A percentile compares a stretch with the other conserved stretches of the same genome.
phyloP scores from a whole-genome alignment of 192 early-diverging fungal genomes.

The Geranomyces michiganensis region DNA sequence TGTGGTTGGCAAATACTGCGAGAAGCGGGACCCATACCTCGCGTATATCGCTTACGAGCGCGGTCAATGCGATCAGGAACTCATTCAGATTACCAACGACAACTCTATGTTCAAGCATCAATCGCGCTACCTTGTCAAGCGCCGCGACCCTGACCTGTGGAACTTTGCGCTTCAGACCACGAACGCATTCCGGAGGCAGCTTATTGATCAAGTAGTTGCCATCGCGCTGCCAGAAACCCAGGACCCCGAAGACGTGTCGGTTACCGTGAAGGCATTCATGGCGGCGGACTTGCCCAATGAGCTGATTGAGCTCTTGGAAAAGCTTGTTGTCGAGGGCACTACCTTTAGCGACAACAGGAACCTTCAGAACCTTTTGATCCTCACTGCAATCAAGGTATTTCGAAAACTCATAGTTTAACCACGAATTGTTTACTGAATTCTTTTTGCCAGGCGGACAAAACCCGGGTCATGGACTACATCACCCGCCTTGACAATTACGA shows the following conservation, averaged over 20 bases:
- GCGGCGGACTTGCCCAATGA: conserved; percentile 92
- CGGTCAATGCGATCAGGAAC: conserved; percentile 92
- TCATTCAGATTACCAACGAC: conserved; percentile 95
- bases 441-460: conserved; percentile 70
- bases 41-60: conserved; percentile 94
- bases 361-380: conserved; percentile 95
- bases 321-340: conserved; percentile 90
- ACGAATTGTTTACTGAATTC: neutral
- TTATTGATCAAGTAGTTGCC: conserved; percentile 94
- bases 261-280: conserved; percentile 99
- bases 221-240: conserved; percentile 91
- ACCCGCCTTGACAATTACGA: conserved; percentile 95
- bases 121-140: conserved; percentile 91
- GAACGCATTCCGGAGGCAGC: conserved; percentile 80
- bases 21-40: conserved; percentile 96
- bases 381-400: conserved; percentile 88
- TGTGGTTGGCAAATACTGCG: conserved; percentile 97
- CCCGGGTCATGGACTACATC: conserved; percentile 95
- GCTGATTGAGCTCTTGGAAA: conserved; percentile 96
- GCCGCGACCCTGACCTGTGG: conserved; percentile 87
- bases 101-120: conserved; percentile 99
- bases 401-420: neutral
- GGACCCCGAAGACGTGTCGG: conserved; percentile 97
- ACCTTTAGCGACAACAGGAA: conserved; percentile 95
- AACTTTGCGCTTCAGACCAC: conserved; percentile 74